phyloP scores from a whole-genome alignment of 1,284 basidiomycete species.

The Amylostereum chailletii region DNA sequence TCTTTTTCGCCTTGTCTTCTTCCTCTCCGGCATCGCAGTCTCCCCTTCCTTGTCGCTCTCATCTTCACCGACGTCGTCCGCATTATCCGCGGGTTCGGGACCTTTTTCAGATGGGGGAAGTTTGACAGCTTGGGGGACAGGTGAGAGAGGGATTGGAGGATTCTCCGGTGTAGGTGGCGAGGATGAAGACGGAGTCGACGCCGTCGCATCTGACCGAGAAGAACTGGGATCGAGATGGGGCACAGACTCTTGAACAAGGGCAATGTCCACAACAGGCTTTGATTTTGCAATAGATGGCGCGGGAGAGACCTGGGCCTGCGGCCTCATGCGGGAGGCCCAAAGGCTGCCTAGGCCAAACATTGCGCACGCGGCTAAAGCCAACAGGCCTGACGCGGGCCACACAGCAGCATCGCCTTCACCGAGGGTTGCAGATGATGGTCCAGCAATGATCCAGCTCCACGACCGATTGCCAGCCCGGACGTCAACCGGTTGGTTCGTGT shows the following conservation, averaged over 20 bases:
- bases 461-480: background rate
- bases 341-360: background rate
- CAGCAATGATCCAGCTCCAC: background rate
- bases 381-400: background rate
- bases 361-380: background rate
- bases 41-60: slow-evolving; percentile 57
- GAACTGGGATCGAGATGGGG: background rate
- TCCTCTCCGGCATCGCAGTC: slow-evolving; percentile 36
- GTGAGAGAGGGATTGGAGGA: background rate
- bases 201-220: background rate
- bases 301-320: background rate
- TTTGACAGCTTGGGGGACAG: too few species aligned
- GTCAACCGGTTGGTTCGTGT: background rate
- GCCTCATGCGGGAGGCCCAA: background rate
- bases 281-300: too few species aligned
- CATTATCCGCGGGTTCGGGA: background rate
- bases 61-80: slow-evolving; percentile 34
- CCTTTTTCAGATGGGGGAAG: background rate
- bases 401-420: background rate
- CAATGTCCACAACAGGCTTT: too few species aligned
- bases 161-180: background rate
- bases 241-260: background rate
- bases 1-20: slow-evolving; percentile 27
- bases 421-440: background rate
- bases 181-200: background rate